Evolutionary conservation across 176 grass and related monocot species (phyloP), one percentile per base, ranked within the genome.

Genomic region (Oropetium thomaeum): DNA sequence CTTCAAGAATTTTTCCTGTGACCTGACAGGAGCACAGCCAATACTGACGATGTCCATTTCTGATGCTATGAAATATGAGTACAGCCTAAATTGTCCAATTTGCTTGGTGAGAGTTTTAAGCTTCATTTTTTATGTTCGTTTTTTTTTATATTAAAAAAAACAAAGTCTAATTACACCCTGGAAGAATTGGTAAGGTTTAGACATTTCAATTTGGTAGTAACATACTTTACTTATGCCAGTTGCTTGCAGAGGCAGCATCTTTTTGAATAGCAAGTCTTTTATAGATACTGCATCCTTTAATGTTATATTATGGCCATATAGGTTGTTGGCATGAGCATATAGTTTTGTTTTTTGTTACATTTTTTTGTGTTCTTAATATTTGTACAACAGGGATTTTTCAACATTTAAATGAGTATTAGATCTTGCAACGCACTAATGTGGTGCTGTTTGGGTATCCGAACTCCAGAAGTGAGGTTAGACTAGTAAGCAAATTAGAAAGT

Each of bases 1-100:
- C 68, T 81, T 93, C 66, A 79, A 79, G 31, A 84, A 87, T 19
- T 87, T 93, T 87, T 86, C 87, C 43, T 93, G 80, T 81, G 83
- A 93, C 27, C 84, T 89, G 48, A 69, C 28, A 9, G 79, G 65
- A 80, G 29, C 58, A 26, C 83, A 84, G 19, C 80, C 90, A 84
- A n/a, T 85, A 33, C 74, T 93, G 76, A 82, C 72, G 37, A 87
- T 93, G 87, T 31, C 71, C 59, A 83, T 93, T 62, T 87, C 83
- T 73, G 77, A 89, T 40, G 65, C 76, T 51, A 43, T 87, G 28
- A 84, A 80, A 41, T 93, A 89, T 74, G 90, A 93, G 12, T 93
- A 89, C 73, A 81, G 55, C 62, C 67, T 93, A 58, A 84, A 47
- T 45, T 93, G 90, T 67, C 65, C 90, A 67, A 65, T 89, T 71